Conservation (phyloP, 805 yeast species). For the Pichia deserticola region DNA sequence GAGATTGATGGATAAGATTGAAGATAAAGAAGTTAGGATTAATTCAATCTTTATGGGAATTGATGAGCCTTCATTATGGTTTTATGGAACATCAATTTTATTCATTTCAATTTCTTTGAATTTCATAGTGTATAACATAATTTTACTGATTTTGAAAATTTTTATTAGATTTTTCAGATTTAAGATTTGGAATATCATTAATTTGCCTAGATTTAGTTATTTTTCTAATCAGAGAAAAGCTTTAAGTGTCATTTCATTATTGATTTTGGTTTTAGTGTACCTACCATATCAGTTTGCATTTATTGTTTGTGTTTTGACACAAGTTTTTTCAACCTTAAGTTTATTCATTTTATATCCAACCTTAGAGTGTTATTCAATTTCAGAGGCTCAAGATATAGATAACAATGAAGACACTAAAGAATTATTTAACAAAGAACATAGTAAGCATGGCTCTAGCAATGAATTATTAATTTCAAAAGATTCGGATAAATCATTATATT, state of each 20-base stretch:
- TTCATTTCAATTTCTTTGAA: slow-evolving; percentile 40
- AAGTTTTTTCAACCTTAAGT: slow-evolving; percentile 25
- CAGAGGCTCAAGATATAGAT: background rate
- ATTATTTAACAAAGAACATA: too few species aligned
- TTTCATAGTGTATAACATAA: slow-evolving; percentile 25
- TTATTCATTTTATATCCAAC: background rate
- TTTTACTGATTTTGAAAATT: slow-evolving; percentile 14
- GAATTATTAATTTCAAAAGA: background rate
- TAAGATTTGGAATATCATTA: slow-evolving; percentile 2
- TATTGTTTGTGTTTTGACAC: slow-evolving; percentile 51
- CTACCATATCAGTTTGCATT: slow-evolving; percentile 80
- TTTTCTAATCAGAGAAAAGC: slow-evolving; percentile 14
- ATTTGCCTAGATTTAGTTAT: slow-evolving; percentile 11
- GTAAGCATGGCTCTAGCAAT: too few species aligned
- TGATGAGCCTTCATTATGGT: slow-evolving; percentile 46
- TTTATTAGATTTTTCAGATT: background rate
- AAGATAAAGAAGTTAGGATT: slow-evolving; percentile 30
- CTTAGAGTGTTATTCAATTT: slow-evolving; percentile 6
- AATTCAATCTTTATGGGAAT: slow-evolving; percentile 66
- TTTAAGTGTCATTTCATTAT: slow-evolving; percentile 10
- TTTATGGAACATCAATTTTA: slow-evolving; percentile 52
- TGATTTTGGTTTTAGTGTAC: slow-evolving; percentile 31
- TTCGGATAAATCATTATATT: background rate
- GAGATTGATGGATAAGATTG: slow-evolving; percentile 34
- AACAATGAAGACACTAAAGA: background rate